phyloP scores from a whole-genome alignment of 1,284 basidiomycete species.

The Naganishia albida region DNA sequence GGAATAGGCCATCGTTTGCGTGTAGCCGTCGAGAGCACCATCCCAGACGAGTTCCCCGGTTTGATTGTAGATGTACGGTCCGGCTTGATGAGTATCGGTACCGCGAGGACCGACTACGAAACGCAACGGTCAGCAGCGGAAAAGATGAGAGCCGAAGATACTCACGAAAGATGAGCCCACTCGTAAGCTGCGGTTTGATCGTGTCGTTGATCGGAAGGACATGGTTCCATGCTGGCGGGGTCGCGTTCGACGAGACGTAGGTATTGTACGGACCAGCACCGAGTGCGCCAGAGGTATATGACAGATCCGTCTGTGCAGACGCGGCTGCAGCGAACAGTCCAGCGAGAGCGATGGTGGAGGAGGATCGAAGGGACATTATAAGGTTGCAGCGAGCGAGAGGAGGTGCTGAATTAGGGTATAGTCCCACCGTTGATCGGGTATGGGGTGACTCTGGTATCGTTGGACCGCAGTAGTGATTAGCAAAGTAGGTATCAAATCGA shows the following conservation, averaged over 20 bases:
- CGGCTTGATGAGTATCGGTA: conserved; percentile 32
- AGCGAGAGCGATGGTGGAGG: conserved; percentile 3
- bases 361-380: conserved; percentile 8
- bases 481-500: no score
- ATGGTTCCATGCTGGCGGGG: conserved; percentile 34
- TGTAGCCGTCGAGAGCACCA: conserved; percentile 33
- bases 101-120: conserved; percentile 41
- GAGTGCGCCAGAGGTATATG: conserved; percentile 35
- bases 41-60: conserved; percentile 44
- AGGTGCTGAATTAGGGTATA: not conserved
- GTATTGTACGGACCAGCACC: conserved; percentile 38
- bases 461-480: no score
- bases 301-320: conserved; percentile 10
- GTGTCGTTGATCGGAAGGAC: conserved; percentile 34
- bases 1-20: conserved; percentile 40
- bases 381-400: no score
- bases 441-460: no score
- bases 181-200: conserved; percentile 26
- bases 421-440: not conserved
- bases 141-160: not conserved
- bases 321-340: not conserved
- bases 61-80: conserved; percentile 39
- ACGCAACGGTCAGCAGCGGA: not conserved
- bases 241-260: conserved; percentile 35
- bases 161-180: conserved; percentile 36